Conservation (phyloP, 768 basidiomycete genomes). For the Daedalea quercina region DNA sequence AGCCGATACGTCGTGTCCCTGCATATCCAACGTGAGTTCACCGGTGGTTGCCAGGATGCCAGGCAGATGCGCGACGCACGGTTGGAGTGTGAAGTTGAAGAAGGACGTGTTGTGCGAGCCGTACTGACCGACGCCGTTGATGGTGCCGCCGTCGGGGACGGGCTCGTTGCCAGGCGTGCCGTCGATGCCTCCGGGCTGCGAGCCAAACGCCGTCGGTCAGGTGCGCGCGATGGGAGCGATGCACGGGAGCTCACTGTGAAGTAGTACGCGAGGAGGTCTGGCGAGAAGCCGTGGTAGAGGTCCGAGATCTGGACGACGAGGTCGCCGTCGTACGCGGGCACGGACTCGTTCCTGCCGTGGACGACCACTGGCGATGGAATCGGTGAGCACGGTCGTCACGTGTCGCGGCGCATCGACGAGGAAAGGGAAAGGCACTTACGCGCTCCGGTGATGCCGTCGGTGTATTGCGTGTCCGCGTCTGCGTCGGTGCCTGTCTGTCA, state of each 20-base stretch:
- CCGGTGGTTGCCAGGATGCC: not conserved
- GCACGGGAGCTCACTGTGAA: constrained; percentile 11
- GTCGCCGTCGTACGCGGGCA: constrained; percentile 34
- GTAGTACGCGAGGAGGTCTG: constrained; percentile 20
- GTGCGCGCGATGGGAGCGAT: too few relatives aligned
- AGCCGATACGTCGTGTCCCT: constrained; percentile 32
- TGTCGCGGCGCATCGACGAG: not conserved
- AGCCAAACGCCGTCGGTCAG: too few relatives aligned
- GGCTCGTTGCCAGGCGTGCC: constrained; percentile 28
- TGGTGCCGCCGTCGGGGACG: constrained; percentile 26
- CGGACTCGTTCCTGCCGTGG: constrained; percentile 29
- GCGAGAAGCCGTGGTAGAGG: constrained; percentile 25
- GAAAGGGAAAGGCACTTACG: constrained; percentile 1
- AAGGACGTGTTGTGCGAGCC: constrained; percentile 10
- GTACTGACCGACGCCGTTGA: constrained; percentile 30
- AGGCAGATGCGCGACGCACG: constrained; percentile 5
- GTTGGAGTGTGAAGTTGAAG: constrained; percentile 27
- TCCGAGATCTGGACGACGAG: constrained; percentile 32
- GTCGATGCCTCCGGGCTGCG: constrained; percentile 22
- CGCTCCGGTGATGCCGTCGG: constrained; percentile 46
- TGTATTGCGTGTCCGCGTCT: constrained; percentile 28
- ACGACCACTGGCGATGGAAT: constrained; percentile 26
- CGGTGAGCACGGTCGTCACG: not conserved
- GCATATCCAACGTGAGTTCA: constrained; percentile 6
- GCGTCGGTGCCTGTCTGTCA: not conserved